These are phyloP conservation scores for Magnusiomyces magnusii DNA, from an alignment of 1,139 yeast genomes.

Conservation along the genomic window DNA sequence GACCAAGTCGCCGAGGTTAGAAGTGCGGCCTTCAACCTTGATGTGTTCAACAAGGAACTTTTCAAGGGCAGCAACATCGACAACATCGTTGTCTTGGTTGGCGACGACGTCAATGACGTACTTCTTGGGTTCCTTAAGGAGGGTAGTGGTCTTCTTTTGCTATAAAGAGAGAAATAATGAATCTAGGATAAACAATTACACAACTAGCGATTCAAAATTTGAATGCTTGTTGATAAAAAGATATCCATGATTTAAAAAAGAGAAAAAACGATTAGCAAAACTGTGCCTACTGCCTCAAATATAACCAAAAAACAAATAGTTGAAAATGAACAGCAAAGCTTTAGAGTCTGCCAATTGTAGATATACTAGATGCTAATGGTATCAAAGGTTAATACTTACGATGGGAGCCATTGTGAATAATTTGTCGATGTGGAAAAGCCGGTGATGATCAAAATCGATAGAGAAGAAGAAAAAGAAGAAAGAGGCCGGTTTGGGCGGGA, in stretches of 20 bases:
- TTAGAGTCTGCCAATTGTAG: too few relatives aligned
- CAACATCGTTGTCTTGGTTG: conserved; percentile 90
- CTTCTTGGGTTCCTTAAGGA: conserved; percentile 51
- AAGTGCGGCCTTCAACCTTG: conserved; percentile 95
- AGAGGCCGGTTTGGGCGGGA: too few relatives aligned
- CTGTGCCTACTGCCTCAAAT: conserved; percentile 37
- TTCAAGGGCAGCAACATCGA: conserved; percentile 96
- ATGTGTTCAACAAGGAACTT: conserved; percentile 98
- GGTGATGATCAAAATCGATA: conserved; percentile 7
- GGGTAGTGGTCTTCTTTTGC: conserved; percentile 34
- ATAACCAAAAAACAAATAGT: conserved; percentile 17
- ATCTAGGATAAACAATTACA: too few relatives aligned
- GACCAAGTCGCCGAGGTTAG: conserved; percentile 96
- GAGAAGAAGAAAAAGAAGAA: not conserved
- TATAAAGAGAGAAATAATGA: conserved; percentile 19
- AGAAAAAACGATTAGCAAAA: conserved; percentile 31
- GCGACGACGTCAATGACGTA: conserved; percentile 96
- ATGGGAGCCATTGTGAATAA: conserved; percentile 71
- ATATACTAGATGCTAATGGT: too few relatives aligned
- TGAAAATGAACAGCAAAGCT: conserved; percentile 24
- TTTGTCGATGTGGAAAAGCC: not conserved
- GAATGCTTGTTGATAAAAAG: not conserved
- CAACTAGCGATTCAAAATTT: too few relatives aligned
- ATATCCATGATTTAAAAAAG: not conserved
- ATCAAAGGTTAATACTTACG: conserved; percentile 72